phyloP scores from a whole-genome alignment of 495 filamentous ascomycete genomes.

The Aspergillus saccharolyticus region DNA sequence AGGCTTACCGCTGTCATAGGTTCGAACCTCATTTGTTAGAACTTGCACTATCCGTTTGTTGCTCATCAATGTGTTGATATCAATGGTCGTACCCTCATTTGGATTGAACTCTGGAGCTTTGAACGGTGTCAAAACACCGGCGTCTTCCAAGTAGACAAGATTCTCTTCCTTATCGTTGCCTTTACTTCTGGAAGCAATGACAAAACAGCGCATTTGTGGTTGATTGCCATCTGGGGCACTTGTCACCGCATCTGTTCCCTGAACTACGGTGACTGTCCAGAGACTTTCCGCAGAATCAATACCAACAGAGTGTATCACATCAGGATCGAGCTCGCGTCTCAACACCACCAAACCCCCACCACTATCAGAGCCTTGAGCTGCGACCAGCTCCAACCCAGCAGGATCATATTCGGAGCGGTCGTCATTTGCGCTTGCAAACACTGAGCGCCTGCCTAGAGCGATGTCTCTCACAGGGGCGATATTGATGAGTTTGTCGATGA shows the following conservation, averaged over 20 bases:
- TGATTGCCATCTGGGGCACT: slow-evolving; percentile 51
- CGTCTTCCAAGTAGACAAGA: slow-evolving; percentile 32
- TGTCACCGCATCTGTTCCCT: slow-evolving; percentile 7
- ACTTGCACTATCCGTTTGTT: slow-evolving; percentile 79
- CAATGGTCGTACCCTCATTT: slow-evolving; percentile 75
- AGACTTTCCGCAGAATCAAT: slow-evolving; percentile 30
- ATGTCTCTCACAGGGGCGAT: slow-evolving; percentile 73
- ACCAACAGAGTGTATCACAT: slow-evolving; percentile 53
- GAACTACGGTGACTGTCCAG: slow-evolving; percentile 31
- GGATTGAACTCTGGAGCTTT: slow-evolving; percentile 74
- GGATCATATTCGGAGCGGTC: slow-evolving; percentile 31
- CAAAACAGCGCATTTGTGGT: slow-evolving; percentile 33
- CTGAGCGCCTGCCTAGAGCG: slow-evolving; percentile 51
- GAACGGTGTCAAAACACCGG: slow-evolving; percentile 26
- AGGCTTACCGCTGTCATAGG: slow-evolving; percentile 77
- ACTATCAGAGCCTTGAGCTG: slow-evolving; percentile 61
- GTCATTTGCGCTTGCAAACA: slow-evolving; percentile 2
- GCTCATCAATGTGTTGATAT: slow-evolving; percentile 70
- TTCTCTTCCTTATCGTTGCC: slow-evolving; percentile 37
- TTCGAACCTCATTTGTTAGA: slow-evolving; percentile 73
- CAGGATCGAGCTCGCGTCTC: slow-evolving; percentile 66
- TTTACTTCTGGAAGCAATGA: slow-evolving; percentile 33
- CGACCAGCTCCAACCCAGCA: slow-evolving; percentile 65
- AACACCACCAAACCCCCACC: slow-evolving; percentile 69
- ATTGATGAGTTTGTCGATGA: slow-evolving; percentile 72